A percentile compares a stretch with the other conserved stretches of the same genome.
Evolutionary conservation across 2,329 filamentous ascomycete species (phyloP).

Genomic region (Hypoxylon sp.): DNA sequence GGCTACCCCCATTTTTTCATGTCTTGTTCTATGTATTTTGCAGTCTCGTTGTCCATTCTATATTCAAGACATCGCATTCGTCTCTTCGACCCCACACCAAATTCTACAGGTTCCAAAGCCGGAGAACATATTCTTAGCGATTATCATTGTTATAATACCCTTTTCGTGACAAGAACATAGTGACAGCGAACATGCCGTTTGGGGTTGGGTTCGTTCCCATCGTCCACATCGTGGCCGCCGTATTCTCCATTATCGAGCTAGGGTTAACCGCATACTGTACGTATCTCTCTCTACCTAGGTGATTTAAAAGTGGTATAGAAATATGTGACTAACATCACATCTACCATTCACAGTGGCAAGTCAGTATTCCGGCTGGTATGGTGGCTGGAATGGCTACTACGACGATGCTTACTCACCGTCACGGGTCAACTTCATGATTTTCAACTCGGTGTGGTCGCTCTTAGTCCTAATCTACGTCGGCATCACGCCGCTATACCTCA

Average conservation of each 20-base stretch:
- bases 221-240: slow-evolving; percentile 74
- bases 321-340: slow-evolving; percentile 10
- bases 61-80: neutral
- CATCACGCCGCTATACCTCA: slow-evolving; percentile 73
- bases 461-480: slow-evolving; percentile 78
- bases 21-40: neutral
- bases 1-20: neutral
- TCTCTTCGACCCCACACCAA: neutral
- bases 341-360: slow-evolving; percentile 65
- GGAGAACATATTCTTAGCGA: neutral
- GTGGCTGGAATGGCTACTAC: slow-evolving; percentile 53
- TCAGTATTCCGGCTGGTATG: slow-evolving; percentile 59
- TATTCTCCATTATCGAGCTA: slow-evolving; percentile 80
- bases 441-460: slow-evolving; percentile 81
- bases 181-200: slow-evolving; percentile 60
- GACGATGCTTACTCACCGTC: slow-evolving; percentile 59
- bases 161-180: neutral
- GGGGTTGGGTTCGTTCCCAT: slow-evolving; percentile 69
- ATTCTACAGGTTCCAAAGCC: neutral
- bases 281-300: slow-evolving; percentile 45
- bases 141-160: neutral
- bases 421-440: slow-evolving; percentile 82
- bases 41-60: neutral
- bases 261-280: slow-evolving; percentile 80
- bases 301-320: neutral